Conservation (phyloP, 345 rosid genomes). For the Hypericum perforatum region DNA sequence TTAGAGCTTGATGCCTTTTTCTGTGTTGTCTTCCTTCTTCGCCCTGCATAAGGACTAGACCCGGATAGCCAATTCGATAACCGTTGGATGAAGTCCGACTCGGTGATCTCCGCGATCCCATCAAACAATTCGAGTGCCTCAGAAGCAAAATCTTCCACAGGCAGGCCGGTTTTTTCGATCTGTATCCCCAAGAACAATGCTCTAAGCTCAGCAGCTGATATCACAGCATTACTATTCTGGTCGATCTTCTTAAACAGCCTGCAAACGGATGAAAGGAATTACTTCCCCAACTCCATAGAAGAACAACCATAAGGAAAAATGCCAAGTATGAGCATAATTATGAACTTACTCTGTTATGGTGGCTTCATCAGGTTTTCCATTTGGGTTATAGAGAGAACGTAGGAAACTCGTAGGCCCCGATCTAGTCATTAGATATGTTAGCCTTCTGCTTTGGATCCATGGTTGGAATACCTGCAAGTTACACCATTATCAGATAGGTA, state of each 20-base stretch:
- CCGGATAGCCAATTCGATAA: constrained; percentile 27
- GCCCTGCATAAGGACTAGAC: constrained; percentile 2
- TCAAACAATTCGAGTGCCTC: constrained; percentile 30
- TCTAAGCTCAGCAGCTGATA: constrained; percentile 29
- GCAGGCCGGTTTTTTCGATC: constrained; percentile 22
- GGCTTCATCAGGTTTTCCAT: constrained; percentile 23
- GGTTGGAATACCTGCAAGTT: constrained; percentile 34
- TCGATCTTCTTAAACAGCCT: constrained; percentile 37
- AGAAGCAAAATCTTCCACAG: constrained; percentile 12
- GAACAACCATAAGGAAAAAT: too few species aligned
- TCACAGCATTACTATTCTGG: constrained; percentile 8
- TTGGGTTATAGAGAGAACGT: constrained; percentile 13
- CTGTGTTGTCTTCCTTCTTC: not conserved
- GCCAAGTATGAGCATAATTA: too few species aligned
- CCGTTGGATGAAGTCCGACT: constrained; percentile 26
- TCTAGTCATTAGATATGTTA: constrained; percentile 22
- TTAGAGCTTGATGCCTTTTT: not conserved
- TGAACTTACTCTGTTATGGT: constrained; percentile 19
- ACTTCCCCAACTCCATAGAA: not conserved
- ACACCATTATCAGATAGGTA: too few species aligned
- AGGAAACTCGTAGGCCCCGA: constrained; percentile 12
- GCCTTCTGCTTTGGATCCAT: constrained; percentile 36
- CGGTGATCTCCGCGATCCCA: constrained; percentile 18
- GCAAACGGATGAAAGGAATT: not conserved
- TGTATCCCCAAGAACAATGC: constrained; percentile 34